A percentile compares a stretch with the other conserved stretches of the same genome.
Conservation (phyloP, 179 eudicot species). For the Silene coronaria region DNA sequence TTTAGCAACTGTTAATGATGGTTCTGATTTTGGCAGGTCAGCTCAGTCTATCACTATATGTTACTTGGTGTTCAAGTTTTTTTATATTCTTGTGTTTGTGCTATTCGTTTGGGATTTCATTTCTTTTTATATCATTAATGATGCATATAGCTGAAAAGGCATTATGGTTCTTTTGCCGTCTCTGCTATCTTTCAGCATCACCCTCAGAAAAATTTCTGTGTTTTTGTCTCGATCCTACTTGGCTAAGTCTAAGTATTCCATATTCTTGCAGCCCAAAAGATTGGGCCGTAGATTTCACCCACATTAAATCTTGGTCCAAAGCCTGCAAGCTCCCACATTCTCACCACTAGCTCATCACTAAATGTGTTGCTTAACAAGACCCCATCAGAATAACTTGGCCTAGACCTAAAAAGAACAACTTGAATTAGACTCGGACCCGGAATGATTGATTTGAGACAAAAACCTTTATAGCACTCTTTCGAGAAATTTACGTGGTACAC, state of each 20-base stretch:
- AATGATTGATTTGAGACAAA: too few species aligned
- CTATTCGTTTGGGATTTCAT: not conserved
- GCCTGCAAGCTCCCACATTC: not conserved
- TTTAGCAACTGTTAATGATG: conserved; percentile 10
- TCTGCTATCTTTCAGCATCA: not conserved
- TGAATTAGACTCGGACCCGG: too few species aligned
- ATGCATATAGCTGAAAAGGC: not conserved
- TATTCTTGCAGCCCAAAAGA: not conserved
- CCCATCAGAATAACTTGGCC: too few species aligned
- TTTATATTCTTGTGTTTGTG: not conserved
- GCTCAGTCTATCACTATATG: conserved; percentile 14
- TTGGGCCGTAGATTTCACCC: not conserved
- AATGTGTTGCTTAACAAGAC: not conserved
- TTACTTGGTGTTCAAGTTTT: not conserved
- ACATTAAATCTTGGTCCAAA: not conserved
- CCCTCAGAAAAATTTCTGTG: not conserved
- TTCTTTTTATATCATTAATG: not conserved
- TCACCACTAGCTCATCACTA: not conserved
- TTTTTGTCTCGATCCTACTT: not conserved
- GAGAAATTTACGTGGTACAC: too few species aligned
- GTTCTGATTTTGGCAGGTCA: conserved; percentile 24
- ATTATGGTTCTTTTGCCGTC: not conserved
- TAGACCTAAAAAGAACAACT: too few species aligned
- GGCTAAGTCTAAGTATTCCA: not conserved
- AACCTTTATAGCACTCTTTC: not conserved